phyloP scores from a whole-genome alignment of 106 monocot species.

The Dendrobium huoshanense region DNA sequence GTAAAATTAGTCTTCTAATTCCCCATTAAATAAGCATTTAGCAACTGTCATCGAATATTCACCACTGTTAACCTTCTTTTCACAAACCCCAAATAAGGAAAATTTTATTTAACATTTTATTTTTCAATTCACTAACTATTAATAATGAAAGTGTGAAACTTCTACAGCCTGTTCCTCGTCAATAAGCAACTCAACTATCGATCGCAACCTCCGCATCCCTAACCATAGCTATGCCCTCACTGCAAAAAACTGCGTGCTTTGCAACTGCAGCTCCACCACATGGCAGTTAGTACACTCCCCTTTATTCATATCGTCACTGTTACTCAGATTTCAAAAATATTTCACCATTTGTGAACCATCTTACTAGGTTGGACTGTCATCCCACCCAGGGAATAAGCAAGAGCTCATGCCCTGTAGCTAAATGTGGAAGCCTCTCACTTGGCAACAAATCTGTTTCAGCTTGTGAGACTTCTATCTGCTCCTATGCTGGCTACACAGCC shows the following conservation, averaged over 20 bases:
- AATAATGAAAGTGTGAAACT: background rate
- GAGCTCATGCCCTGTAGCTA: slow-evolving; percentile 25
- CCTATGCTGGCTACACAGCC: slow-evolving; percentile 50
- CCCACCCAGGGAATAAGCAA: slow-evolving; percentile 29
- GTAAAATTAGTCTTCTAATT: background rate
- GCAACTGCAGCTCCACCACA: slow-evolving; percentile 36
- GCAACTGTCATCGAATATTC: background rate
- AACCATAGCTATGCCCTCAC: slow-evolving; percentile 46
- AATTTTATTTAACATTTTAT: background rate
- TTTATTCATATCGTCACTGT: background rate
- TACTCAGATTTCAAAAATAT: background rate
- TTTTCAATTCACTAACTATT: background rate
- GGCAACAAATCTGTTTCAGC: slow-evolving; percentile 25
- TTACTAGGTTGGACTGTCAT: slow-evolving; percentile 26
- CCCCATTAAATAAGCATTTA: background rate
- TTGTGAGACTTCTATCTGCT: slow-evolving; percentile 28
- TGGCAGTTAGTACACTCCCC: slow-evolving; percentile 24
- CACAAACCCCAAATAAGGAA: background rate
- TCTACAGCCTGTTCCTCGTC: slow-evolving; percentile 43
- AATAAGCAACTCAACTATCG: slow-evolving; percentile 24
- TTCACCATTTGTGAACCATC: background rate
- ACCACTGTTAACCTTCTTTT: background rate
- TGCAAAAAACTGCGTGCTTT: slow-evolving; percentile 36
- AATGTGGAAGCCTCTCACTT: slow-evolving; percentile 28
- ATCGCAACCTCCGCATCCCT: slow-evolving; percentile 27